Evolutionary conservation across 495 filamentous ascomycete genomes (phyloP).

Genomic region (Neohortaea acidophila): DNA sequence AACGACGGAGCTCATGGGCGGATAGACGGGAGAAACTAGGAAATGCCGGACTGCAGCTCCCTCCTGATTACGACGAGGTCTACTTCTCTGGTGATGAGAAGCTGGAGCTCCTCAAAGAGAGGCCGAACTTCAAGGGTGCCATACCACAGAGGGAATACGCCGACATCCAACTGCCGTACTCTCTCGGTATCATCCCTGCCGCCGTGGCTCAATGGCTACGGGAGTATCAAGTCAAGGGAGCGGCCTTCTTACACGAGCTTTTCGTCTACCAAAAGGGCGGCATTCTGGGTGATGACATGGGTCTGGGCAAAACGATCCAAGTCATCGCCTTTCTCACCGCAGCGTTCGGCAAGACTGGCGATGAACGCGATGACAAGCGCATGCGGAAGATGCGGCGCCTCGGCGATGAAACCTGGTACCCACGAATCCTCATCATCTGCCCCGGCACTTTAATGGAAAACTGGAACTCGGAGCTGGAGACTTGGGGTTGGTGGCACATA

Average conservation of each 20-base stretch:
- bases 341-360: constrained; percentile 88
- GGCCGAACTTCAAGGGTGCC: constrained; percentile 49
- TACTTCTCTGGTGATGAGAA: constrained; percentile 79
- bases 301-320: constrained; percentile 90
- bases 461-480: constrained; percentile 69
- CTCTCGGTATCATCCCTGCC: constrained; percentile 74
- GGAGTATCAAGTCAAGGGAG: constrained; percentile 80
- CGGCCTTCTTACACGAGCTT: constrained; percentile 68
- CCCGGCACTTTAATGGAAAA: constrained; percentile 80
- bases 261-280: constrained; percentile 90
- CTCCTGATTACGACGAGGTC: constrained; percentile 65
- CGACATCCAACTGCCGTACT: constrained; percentile 58
- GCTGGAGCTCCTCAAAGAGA: constrained; percentile 46
- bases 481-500: constrained; percentile 93
- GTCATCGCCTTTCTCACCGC: constrained; percentile 88
- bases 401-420: constrained; percentile 56
- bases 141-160: constrained; percentile 51
- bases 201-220: constrained; percentile 85
- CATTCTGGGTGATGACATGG: constrained; percentile 93
- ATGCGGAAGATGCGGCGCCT: constrained; percentile 75
- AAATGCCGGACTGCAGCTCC: constrained; percentile 56
- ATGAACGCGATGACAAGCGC: constrained; percentile 70
- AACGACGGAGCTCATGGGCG: constrained; percentile 38
- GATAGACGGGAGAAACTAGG: constrained; percentile 40
- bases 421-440: constrained; percentile 70